Evolutionary conservation across 495 filamentous ascomycete species (phyloP).

Genomic region (Mytilinidion resinicola): DNA sequence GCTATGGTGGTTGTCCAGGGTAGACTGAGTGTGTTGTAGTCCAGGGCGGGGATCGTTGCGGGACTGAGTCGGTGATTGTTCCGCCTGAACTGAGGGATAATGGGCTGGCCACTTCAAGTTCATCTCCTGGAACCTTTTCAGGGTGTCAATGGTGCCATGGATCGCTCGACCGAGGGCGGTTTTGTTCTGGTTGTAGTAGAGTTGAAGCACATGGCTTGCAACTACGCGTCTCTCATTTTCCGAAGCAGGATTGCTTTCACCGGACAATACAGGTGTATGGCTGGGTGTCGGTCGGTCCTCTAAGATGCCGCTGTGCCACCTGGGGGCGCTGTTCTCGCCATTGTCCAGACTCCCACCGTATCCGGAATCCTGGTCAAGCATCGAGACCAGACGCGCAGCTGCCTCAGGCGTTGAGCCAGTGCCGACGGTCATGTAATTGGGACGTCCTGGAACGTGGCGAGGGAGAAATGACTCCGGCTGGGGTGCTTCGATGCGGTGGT

Average conservation of each 20-base stretch:
- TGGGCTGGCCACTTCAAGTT: conserved; percentile 90
- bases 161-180: conserved; percentile 79
- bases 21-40: conserved; percentile 37
- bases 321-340: conserved; percentile 45
- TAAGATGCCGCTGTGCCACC: conserved; percentile 58
- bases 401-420: conserved; percentile 72
- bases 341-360: conserved; percentile 72
- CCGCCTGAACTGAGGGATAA: conserved; percentile 78
- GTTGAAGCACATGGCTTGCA: conserved; percentile 67
- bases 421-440: conserved; percentile 82
- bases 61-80: conserved; percentile 33
- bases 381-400: conserved; percentile 58
- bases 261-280: conserved; percentile 48
- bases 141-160: conserved; percentile 70
- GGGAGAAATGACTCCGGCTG: conserved; percentile 12
- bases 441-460: conserved; percentile 37
- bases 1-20: conserved; percentile 31
- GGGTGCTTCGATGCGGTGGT: conserved; percentile 1
- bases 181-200: conserved; percentile 79
- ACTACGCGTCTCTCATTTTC: conserved; percentile 56
- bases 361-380: conserved; percentile 79
- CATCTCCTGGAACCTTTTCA: conserved; percentile 75
- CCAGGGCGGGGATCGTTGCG: conserved; percentile 33
- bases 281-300: conserved; percentile 60
- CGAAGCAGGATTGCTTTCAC: conserved; percentile 45